Base-by-base conservation (phyloP, 108 stramenopile genomes). In the Skeletonema grethae region DNA sequence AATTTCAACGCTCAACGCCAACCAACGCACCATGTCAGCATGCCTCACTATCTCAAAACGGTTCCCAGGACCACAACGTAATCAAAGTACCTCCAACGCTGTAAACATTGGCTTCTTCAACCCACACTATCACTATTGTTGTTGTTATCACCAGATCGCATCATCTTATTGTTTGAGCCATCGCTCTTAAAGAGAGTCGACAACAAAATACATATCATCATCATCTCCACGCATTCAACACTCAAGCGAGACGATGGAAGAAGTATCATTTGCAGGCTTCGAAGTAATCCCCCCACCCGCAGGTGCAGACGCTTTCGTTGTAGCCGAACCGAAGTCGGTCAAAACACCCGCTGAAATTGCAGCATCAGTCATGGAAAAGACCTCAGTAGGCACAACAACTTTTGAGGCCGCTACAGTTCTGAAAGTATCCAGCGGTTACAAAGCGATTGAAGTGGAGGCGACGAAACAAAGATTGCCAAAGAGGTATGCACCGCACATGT, bases 261-360 rank as follows among this genome's bases (percentile, higher is more conserved):
- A 53, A 53, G 50, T n/a, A 53, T 5, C n/a, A 53, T 53, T 9
- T 8, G 16, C 50, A 53, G 50, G 50, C 50, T 53, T 53, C 22
- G 50, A 53, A 22, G 50, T 53, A 53, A 22, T 53, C 22, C 20
- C 22, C 7, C 22, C 15, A 7, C 50, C 50, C 7, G 9, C 50
- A 24, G 22, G 4, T 7, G 6, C 18, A 24, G 9, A 15, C 4
- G 50, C 22, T 22, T n/a, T 53, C 50, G n/a, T 53, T 9, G 7
- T 8, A 22, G 50, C 50, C 8, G 50, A 22, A 53, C 50, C 22
- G 7, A 53, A 53, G 50, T 22, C 50, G 50, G 50, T 22, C n/a
- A 53, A 22, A 6, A 53, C 50, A 8, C 50, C 50, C 50, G 7
- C 50, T 22, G 50, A 53, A 16, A 53, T 53, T 8, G 50, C 50